A percentile compares a stretch with the other conserved stretches of the same genome.
Conservation (phyloP, 805 yeast species). For the Saccharomycopsis guyanensis region DNA sequence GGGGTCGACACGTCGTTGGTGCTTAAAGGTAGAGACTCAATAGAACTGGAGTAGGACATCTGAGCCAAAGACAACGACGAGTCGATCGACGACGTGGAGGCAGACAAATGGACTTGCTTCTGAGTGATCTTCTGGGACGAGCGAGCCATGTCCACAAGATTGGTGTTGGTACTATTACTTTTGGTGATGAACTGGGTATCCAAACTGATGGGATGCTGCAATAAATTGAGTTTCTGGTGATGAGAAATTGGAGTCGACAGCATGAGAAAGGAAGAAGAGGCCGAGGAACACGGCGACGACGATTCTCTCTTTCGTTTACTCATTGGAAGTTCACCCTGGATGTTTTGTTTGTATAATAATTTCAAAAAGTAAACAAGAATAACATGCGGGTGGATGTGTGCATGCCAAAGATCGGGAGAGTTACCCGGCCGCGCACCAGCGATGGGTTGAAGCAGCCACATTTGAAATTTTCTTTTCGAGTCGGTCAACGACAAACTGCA, state of each 20-base stretch:
- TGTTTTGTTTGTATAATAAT: neutral
- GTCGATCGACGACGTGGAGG: slow-evolving; percentile 12
- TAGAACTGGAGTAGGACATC: slow-evolving; percentile 5
- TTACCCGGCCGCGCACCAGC: too few relatives aligned
- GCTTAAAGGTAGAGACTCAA: slow-evolving; percentile 7
- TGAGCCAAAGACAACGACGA: slow-evolving; percentile 13
- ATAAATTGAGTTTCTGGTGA: slow-evolving; percentile 1
- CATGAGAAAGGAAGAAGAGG: neutral
- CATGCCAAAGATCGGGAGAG: too few relatives aligned
- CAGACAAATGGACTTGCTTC: slow-evolving; percentile 11
- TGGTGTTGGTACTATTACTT: neutral
- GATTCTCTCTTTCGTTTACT: slow-evolving; percentile 20
- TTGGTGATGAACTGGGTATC: neutral
- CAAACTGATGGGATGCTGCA: neutral
- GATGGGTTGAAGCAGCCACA: too few relatives aligned
- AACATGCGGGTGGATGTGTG: too few relatives aligned
- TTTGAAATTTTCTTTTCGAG: too few relatives aligned
- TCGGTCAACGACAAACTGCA: too few relatives aligned
- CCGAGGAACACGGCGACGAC: slow-evolving; percentile 6
- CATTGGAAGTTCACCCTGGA: slow-evolving; percentile 1
- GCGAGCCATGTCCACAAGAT: neutral
- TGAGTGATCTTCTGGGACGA: neutral
- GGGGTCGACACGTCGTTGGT: slow-evolving; percentile 8
- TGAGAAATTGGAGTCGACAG: neutral
- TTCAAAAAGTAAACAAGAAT: neutral